Conservation (phyloP, 2,329 filamentous ascomycete species). For the Cordyceps cateniannulata region DNA sequence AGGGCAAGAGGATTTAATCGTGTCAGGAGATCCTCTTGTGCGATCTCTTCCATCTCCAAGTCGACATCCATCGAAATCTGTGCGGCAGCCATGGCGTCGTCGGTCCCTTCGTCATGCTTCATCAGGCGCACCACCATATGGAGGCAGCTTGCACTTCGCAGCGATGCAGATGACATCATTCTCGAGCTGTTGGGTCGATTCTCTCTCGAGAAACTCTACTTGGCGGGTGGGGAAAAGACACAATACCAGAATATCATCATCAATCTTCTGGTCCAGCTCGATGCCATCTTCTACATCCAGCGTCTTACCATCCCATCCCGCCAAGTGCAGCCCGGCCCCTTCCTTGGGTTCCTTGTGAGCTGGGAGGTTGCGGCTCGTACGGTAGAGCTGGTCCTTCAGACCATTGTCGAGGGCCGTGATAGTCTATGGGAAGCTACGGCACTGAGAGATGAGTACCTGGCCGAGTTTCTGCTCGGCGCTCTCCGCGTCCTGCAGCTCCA, state of each 20-base stretch:
- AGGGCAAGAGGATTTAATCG: not conserved
- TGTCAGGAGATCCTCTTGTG: not conserved
- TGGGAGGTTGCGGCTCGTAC: slow-evolving; percentile 33
- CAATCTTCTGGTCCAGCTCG: slow-evolving; percentile 30
- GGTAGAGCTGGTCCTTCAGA: slow-evolving; percentile 32
- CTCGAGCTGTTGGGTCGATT: slow-evolving; percentile 36
- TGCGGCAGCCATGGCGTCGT: slow-evolving; percentile 17
- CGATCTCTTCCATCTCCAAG: not conserved
- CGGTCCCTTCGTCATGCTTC: slow-evolving; percentile 30
- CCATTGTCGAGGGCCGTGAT: slow-evolving; percentile 30
- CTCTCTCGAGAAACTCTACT: slow-evolving; percentile 35
- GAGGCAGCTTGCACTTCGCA: slow-evolving; percentile 30
- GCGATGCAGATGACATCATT: slow-evolving; percentile 35
- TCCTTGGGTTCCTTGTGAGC: slow-evolving; percentile 32
- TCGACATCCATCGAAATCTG: not conserved
- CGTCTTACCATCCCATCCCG: slow-evolving; percentile 33
- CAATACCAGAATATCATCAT: slow-evolving; percentile 30
- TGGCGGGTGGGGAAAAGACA: slow-evolving; percentile 25
- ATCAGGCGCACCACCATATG: slow-evolving; percentile 28
- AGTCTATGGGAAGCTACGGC: slow-evolving; percentile 24
- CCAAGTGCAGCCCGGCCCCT: slow-evolving; percentile 27
- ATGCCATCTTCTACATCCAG: slow-evolving; percentile 33
- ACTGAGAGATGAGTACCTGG: slow-evolving; percentile 31
- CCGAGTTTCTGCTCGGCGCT: slow-evolving; percentile 30
- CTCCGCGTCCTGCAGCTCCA: slow-evolving; percentile 32